Conservation (phyloP, 441 rosid genomes). For the Adansonia madagascariensis region DNA sequence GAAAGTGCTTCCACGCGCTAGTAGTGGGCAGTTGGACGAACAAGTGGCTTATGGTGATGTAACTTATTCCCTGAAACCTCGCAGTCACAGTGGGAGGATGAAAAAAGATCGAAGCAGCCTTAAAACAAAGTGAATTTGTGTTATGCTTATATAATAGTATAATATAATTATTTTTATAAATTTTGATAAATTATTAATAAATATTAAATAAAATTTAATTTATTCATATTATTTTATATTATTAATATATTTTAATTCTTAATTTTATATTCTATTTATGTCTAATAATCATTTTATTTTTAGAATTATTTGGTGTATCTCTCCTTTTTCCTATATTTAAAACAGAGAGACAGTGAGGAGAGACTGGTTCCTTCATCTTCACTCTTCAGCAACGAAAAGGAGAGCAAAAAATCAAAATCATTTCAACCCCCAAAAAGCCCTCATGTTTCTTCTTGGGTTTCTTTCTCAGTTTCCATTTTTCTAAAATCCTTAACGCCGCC, state of each 20-base stretch:
- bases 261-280: too few relatives aligned
- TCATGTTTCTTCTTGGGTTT: background rate
- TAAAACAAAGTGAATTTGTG: too few relatives aligned
- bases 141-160: too few relatives aligned
- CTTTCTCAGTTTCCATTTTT: background rate
- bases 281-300: too few relatives aligned
- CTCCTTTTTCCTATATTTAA: background rate
- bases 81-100: background rate
- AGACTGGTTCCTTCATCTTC: conserved; percentile 2
- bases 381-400: background rate
- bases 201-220: too few relatives aligned
- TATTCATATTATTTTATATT: too few relatives aligned
- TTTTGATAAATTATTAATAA: too few relatives aligned
- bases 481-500: background rate
- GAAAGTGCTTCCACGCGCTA: background rate
- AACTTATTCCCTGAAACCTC: too few relatives aligned
- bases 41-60: too few relatives aligned
- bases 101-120: background rate
- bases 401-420: background rate
- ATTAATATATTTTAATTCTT: too few relatives aligned
- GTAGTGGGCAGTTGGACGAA: background rate
- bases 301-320: too few relatives aligned
- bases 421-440: background rate
- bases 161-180: too few relatives aligned
- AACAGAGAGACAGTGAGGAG: background rate